These are phyloP conservation scores for Collybia mongolica DNA, from an alignment of 768 basidiomycete genomes.

Conservation along the genomic window DNA sequence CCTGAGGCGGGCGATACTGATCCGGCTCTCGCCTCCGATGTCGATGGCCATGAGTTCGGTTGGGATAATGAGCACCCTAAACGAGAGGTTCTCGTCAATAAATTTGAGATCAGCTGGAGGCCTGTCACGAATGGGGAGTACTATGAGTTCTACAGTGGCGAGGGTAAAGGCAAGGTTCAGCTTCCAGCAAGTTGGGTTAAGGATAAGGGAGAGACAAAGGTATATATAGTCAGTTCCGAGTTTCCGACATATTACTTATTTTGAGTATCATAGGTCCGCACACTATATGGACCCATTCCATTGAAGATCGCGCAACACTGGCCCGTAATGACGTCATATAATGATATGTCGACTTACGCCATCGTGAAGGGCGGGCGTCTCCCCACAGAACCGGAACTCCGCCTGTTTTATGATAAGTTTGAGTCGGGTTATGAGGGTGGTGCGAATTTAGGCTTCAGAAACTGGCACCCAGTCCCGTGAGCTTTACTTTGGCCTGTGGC, in stretches of 20 bases:
- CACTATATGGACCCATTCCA: constrained; percentile 81
- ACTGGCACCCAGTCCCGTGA: constrained; percentile 93
- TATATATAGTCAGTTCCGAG: constrained; percentile 23
- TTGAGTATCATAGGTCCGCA: constrained; percentile 56
- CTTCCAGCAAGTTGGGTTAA: constrained; percentile 78
- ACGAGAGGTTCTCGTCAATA: constrained; percentile 53
- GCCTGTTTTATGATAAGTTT: constrained; percentile 75
- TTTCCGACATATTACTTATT: neutral
- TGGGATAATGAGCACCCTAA: constrained; percentile 94
- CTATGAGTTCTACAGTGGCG: constrained; percentile 54
- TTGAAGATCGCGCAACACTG: constrained; percentile 79
- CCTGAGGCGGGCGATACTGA: constrained; percentile 63
- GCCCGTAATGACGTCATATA: constrained; percentile 82
- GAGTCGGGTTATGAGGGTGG: constrained; percentile 74
- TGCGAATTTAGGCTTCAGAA: constrained; percentile 82
- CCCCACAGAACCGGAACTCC: constrained; percentile 87
- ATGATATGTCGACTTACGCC: constrained; percentile 79
- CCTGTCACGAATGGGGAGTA: constrained; percentile 92
- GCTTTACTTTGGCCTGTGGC: constrained; percentile 25
- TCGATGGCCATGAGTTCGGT: constrained; percentile 70
- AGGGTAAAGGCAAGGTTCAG: constrained; percentile 42
- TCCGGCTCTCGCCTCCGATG: constrained; percentile 29
- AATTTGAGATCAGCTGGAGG: constrained; percentile 80
- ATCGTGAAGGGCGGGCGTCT: constrained; percentile 88
- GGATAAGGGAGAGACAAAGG: constrained; percentile 47